phyloP scores from a whole-genome alignment of 768 basidiomycete species.

The Kondoa malvinella region DNA sequence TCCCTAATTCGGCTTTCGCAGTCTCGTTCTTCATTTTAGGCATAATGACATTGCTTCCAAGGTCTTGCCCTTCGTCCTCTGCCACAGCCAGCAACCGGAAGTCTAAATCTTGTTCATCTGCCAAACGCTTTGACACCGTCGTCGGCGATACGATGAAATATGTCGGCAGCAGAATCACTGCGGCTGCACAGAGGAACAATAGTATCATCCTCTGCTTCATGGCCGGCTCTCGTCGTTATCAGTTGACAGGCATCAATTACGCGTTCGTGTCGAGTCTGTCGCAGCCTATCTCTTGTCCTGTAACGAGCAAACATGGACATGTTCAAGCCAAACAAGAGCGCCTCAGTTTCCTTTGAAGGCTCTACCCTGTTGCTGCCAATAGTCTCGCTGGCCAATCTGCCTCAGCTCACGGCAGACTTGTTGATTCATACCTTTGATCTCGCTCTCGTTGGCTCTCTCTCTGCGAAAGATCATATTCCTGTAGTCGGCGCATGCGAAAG shows the following conservation, averaged over 20 bases:
- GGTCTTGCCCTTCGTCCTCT: not conserved
- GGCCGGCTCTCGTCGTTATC: not conserved
- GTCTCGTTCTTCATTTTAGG: constrained; percentile 15
- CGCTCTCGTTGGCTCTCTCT: not conserved
- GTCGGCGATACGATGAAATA: not conserved
- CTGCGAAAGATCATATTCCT: constrained; percentile 1
- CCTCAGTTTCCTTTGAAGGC: not conserved
- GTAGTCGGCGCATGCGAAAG: not conserved
- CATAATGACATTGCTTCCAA: constrained; percentile 12
- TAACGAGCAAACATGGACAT: not conserved
- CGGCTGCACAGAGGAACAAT: not conserved
- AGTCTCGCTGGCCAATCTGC: constrained; percentile 4
- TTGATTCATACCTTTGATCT: not conserved
- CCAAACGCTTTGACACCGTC: not conserved
- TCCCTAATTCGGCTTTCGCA: constrained; percentile 8
- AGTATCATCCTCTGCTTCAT: not conserved
- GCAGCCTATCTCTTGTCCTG: not conserved
- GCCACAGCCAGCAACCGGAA: not conserved
- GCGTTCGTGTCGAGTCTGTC: not conserved
- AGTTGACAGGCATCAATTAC: not conserved
- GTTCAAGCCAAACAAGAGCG: not conserved
- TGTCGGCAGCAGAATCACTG: not conserved
- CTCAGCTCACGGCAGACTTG: not conserved
- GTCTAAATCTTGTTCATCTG: not conserved
- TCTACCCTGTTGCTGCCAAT: not conserved